phyloP scores from a whole-genome alignment of 2,329 filamentous ascomycete species.

The Xenoacremonium recifei region DNA sequence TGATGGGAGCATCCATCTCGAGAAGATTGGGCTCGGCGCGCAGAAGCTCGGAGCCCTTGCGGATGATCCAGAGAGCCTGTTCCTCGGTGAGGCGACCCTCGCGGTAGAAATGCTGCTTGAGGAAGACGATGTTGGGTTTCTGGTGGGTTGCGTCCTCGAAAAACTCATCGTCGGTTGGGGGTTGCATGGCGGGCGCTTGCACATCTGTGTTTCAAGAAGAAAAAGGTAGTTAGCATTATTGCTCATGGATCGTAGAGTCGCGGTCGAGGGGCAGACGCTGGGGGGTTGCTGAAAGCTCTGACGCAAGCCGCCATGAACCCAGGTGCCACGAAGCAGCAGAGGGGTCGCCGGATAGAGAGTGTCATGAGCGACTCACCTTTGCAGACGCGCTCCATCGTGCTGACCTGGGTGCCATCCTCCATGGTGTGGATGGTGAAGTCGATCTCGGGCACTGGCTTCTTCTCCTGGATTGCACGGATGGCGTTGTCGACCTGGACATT shows the following conservation, averaged over 20 bases:
- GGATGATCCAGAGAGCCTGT: conserved; percentile 94
- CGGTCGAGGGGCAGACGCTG: too few relatives aligned
- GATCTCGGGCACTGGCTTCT: conserved; percentile 95
- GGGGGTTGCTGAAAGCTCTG: too few relatives aligned
- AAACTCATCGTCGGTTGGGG: conserved; percentile 92
- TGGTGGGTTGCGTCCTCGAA: conserved; percentile 80
- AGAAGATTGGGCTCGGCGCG: conserved; percentile 90
- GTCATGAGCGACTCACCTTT: conserved; percentile 68
- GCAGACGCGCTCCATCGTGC: conserved; percentile 91
- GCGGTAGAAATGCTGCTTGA: conserved; percentile 98
- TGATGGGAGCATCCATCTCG: conserved; percentile 99
- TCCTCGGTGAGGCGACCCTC: conserved; percentile 96
- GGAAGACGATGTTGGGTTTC: conserved; percentile 89
- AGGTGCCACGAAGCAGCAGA: not conserved
- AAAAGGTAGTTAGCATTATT: too few relatives aligned
- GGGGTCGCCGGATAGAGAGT: too few relatives aligned
- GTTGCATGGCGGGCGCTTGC: conserved; percentile 91
- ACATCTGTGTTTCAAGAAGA: too few relatives aligned
- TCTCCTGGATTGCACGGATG: conserved; percentile 87
- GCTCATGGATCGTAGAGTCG: too few relatives aligned
- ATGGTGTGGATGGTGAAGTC: conserved; percentile 98
- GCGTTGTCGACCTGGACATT: conserved; percentile 78
- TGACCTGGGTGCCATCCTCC: conserved; percentile 96
- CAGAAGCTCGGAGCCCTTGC: conserved; percentile 81
- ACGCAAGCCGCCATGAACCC: too few relatives aligned